Percentiles rank a stretch among this genome's conserved stretches.
Conservation (phyloP, 139 green algal genomes). For the Chlamydomonas incerta region DNA sequence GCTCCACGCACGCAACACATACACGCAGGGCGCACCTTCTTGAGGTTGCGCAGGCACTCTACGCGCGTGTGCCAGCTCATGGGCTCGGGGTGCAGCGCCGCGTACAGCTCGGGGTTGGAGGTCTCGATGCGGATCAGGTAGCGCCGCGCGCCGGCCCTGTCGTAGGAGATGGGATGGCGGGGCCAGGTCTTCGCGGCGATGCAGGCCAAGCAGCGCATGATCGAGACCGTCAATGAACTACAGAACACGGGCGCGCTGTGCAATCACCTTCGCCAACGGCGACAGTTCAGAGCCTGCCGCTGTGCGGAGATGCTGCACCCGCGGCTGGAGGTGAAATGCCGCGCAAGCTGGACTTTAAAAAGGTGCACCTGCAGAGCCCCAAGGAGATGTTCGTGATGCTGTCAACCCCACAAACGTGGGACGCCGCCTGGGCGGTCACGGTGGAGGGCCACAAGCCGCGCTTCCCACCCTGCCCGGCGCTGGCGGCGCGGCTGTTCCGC, state of each 20-base stretch:
- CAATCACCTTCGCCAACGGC: slow-evolving; percentile 50
- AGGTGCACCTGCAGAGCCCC: slow-evolving; percentile 53
- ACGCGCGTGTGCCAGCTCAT: slow-evolving; percentile 66
- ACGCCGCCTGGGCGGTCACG: no score
- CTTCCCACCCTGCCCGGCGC: background rate
- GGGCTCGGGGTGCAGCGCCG: slow-evolving; percentile 62
- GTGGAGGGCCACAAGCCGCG: no score
- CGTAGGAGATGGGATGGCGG: no score
- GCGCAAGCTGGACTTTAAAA: slow-evolving; percentile 37
- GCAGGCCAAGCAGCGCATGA: slow-evolving; percentile 33
- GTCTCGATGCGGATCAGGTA: slow-evolving; percentile 81
- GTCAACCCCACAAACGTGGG: slow-evolving; percentile 60
- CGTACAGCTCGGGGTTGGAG: slow-evolving; percentile 74
- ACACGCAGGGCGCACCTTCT: slow-evolving; percentile 28
- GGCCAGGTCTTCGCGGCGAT: no score
- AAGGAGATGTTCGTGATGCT: slow-evolving; percentile 52
- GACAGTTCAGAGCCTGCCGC: slow-evolving; percentile 49
- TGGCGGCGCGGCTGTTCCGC: background rate
- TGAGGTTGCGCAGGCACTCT: slow-evolving; percentile 59
- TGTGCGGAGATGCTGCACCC: slow-evolving; percentile 51
- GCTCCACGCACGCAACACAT: no score
- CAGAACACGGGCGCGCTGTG: no score
- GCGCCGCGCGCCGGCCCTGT: slow-evolving; percentile 56
- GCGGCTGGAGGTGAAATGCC: slow-evolving; percentile 44
- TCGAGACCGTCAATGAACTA: slow-evolving; percentile 7